Base-by-base conservation (phyloP, 2,329 filamentous ascomycete genomes). In the Fusarium scirpi region DNA sequence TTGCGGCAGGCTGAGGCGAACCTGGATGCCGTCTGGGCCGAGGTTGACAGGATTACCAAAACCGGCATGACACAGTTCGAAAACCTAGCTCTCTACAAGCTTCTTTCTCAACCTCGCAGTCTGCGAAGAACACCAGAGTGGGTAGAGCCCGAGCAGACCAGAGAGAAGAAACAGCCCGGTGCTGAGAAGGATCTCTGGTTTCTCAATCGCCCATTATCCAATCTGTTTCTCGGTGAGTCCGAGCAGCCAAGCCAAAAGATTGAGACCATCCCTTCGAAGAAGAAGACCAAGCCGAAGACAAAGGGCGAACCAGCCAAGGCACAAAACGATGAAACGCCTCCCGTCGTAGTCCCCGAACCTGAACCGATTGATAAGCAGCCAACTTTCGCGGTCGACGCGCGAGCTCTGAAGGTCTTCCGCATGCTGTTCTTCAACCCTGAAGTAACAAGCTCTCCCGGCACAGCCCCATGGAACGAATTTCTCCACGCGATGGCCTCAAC, bases 361-460 rank as follows among this genome's bases (percentile, higher is more conserved):
- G 41, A 18, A 4, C 5, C 6, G 2, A 9, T n/a, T 5, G 22
- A 48, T 2, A 1, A 12, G 0, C 58, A 62, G 1, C 46, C 41
- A 8, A 63, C 15, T n/a, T 62, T 63, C 5, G 3, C 10, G 3
- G 57, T 55, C 20, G 47, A 55, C 5, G 32, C 47, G 1, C 22
- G 16, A 25, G 46, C 47, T 3, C 13, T 47, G 0, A 62, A 62
- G 6, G 46, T 55, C 3, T 55, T 55, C 13, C 41, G 58, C 2
- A 63, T 32, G 5, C 5, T 63, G 5, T 63, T 63, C 30, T 63
- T 62, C 27, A 30, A 62, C 13, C 57, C 47, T 4, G 60, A 34
- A 8, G 41, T 55, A n/a, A 34, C 41, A 12, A 32, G 25, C 4
- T 47, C 41, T 9, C 47, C 57, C 1, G 60, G 47, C 3, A 32